Percentiles rank a stretch among this genome's conserved stretches.
These are phyloP conservation scores for Flaveria sonorensis DNA, from an alignment of 129 eudicot genomes.

Conservation along the genomic window DNA sequence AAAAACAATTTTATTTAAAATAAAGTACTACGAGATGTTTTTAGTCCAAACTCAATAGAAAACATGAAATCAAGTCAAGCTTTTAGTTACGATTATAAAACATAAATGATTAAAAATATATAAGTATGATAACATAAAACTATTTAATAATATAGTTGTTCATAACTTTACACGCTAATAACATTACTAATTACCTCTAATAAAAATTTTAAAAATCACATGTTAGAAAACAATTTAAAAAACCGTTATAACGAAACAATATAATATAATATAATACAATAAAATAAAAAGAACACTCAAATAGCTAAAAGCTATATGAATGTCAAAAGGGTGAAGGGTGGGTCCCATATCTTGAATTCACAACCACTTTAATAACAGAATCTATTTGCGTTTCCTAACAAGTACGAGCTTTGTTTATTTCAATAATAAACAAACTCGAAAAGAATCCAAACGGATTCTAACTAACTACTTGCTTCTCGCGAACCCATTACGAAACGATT, in stretches of 20 bases:
- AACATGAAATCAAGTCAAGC: too few relatives aligned
- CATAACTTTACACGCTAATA: too few relatives aligned
- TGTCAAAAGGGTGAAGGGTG: background rate
- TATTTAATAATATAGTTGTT: too few relatives aligned
- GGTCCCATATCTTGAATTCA: background rate
- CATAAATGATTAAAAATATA: too few relatives aligned
- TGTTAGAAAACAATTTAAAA: too few relatives aligned
- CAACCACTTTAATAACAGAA: background rate
- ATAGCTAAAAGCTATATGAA: background rate
- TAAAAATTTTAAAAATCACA: too few relatives aligned
- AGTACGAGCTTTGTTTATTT: background rate
- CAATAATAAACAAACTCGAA: background rate
- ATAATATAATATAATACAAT: background rate
- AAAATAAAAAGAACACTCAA: background rate
- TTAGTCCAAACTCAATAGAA: too few relatives aligned
- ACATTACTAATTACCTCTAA: too few relatives aligned
- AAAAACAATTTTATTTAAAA: background rate
- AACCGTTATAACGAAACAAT: background rate
- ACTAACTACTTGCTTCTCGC: conserved; percentile 25
- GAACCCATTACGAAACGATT: conserved; percentile 17
- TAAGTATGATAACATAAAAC: too few relatives aligned
- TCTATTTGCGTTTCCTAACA: background rate
- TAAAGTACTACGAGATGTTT: background rate
- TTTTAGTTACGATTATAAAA: too few relatives aligned
- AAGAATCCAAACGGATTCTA: background rate